Evolutionary conservation across 2,329 filamentous ascomycete genomes (phyloP).

Genomic region (Aurifilum marmelostoma): DNA sequence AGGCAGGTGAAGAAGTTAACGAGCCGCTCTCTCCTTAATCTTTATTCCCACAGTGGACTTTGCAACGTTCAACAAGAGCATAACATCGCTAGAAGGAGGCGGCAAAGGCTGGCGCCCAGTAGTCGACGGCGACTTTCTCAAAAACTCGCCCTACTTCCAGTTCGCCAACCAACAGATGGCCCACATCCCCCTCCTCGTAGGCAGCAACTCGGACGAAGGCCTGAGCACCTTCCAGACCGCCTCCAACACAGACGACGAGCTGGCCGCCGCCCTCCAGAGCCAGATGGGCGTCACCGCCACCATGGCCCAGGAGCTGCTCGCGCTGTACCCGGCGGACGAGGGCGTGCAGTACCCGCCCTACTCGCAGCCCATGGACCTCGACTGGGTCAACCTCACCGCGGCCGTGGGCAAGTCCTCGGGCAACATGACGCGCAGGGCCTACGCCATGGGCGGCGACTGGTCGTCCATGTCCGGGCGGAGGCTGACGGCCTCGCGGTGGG

Average conservation of each 20-base stretch:
- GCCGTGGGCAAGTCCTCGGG: conserved; percentile 1
- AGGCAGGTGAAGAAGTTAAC: background rate
- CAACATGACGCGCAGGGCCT: conserved; percentile 9
- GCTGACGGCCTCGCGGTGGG: conserved; percentile 7
- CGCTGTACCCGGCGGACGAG: conserved; percentile 4
- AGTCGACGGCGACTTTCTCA: conserved; percentile 13
- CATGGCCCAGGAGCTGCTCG: conserved; percentile 13
- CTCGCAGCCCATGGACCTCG: conserved; percentile 9
- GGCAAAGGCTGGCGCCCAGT: conserved; percentile 12
- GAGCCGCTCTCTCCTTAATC: background rate
- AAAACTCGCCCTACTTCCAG: conserved; percentile 10
- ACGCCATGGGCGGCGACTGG: conserved; percentile 17
- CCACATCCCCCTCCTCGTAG: conserved; percentile 1
- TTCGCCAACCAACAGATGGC: conserved; percentile 7
- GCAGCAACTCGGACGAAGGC: conserved; percentile 12
- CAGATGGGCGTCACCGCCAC: conserved; percentile 4
- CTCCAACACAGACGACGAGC: conserved; percentile 4
- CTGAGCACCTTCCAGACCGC: conserved; percentile 11
- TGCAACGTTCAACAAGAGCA: conserved; percentile 7
- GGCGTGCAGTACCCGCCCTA: conserved; percentile 14
- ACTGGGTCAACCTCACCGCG: conserved; percentile 13
- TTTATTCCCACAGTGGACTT: background rate
- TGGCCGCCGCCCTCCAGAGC: background rate
- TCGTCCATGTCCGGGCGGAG: conserved; percentile 10
- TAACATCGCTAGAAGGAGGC: background rate